Percentiles rank a stretch among this genome's conserved stretches.
Evolutionary conservation across 495 filamentous ascomycete genomes (phyloP).

Genomic region (Daldinia decipiens): DNA sequence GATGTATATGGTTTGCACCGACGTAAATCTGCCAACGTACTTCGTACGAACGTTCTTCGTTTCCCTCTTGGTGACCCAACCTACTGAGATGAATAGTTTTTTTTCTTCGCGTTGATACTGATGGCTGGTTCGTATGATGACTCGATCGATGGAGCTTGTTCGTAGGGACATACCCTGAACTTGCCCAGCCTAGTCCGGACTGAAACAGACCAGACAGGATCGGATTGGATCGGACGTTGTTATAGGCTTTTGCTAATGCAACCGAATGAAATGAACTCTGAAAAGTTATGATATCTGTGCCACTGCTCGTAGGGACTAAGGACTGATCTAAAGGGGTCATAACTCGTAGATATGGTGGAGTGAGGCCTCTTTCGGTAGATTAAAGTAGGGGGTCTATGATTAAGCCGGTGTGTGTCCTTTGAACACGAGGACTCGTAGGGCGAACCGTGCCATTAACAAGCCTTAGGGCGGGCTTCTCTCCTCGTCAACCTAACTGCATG

Average conservation of each 20-base stretch:
- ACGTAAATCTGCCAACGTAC: slow-evolving; percentile 18
- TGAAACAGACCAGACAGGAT: slow-evolving; percentile 20
- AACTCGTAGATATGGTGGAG: background rate
- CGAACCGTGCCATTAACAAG: background rate
- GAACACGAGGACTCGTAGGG: background rate
- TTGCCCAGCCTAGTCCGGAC: background rate
- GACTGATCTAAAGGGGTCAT: background rate
- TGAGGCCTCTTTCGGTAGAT: background rate
- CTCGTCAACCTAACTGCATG: background rate
- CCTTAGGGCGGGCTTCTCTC: background rate
- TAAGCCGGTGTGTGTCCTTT: too few species aligned
- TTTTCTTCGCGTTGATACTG: slow-evolving; percentile 3
- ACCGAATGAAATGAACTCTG: slow-evolving; percentile 24
- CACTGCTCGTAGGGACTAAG: background rate
- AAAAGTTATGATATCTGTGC: background rate
- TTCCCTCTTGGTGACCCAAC: slow-evolving; percentile 1
- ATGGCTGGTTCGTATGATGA: slow-evolving; percentile 3
- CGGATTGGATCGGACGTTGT: slow-evolving; percentile 28
- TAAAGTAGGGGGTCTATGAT: background rate
- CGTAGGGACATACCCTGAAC: slow-evolving; percentile 12
- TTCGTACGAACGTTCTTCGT: slow-evolving; percentile 1
- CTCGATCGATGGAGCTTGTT: slow-evolving; percentile 14
- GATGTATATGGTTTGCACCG: slow-evolving; percentile 7
- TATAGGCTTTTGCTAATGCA: slow-evolving; percentile 45
- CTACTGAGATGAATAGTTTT: slow-evolving; percentile 5